Evolutionary conservation across 345 rosid genomes (phyloP).

Genomic region (Combretum micranthum): DNA sequence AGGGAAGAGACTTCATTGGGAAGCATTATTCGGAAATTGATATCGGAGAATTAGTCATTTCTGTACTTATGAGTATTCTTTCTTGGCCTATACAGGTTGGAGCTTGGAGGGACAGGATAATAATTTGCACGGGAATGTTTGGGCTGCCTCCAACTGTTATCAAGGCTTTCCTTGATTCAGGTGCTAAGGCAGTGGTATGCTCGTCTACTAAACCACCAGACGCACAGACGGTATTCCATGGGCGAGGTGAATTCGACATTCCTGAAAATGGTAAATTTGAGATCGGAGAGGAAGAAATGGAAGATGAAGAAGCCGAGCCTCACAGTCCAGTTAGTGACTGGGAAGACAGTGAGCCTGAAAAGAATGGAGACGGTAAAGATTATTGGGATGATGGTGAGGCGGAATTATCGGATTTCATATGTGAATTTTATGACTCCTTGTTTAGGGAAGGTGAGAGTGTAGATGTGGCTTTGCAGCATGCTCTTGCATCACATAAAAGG

Average conservation of each 20-base stretch:
- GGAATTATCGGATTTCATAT: slow-evolving; percentile 62
- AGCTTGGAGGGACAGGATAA: slow-evolving; percentile 97
- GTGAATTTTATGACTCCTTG: slow-evolving; percentile 55
- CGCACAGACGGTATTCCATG: slow-evolving; percentile 39
- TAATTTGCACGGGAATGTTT: slow-evolving; percentile 72
- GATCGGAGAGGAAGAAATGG: slow-evolving; percentile 87
- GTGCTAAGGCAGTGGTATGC: slow-evolving; percentile 83
- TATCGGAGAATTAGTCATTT: too few species aligned
- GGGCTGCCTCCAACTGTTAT: slow-evolving; percentile 62
- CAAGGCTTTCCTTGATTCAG: slow-evolving; percentile 69
- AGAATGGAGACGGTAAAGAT: slow-evolving; percentile 23
- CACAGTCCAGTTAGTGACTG: slow-evolving; percentile 77
- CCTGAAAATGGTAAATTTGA: slow-evolving; percentile 76
- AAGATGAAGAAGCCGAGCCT: slow-evolving; percentile 61
- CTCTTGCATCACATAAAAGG: slow-evolving; percentile 61
- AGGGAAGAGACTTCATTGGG: too few species aligned
- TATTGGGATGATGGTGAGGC: slow-evolving; percentile 79
- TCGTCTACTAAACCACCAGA: slow-evolving; percentile 69
- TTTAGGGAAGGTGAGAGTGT: slow-evolving; percentile 67
- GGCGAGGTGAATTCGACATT: slow-evolving; percentile 37
- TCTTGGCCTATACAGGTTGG: slow-evolving; percentile 51
- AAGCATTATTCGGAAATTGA: too few species aligned
- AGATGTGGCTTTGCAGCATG: slow-evolving; percentile 59
- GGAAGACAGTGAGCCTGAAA: slow-evolving; percentile 87
- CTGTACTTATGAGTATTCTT: slow-evolving; percentile 1